These are phyloP conservation scores for Aristolochia californica DNA, from an alignment of 164 flowering plant genomes.

Conservation along the genomic window DNA sequence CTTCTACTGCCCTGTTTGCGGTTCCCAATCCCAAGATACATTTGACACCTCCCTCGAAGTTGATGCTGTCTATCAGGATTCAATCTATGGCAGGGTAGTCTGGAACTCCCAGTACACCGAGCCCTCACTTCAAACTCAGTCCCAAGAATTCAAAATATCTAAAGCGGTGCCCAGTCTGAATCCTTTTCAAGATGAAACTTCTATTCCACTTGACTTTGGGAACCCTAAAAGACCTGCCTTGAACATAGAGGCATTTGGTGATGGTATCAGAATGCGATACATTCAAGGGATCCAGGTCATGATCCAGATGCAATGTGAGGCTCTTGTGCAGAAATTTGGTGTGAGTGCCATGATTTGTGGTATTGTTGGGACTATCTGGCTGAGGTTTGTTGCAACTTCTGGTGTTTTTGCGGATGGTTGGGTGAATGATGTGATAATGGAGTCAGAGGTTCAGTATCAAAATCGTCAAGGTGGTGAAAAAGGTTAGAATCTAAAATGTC, in stretches of 20 bases:
- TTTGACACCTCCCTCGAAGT: constrained; percentile 42
- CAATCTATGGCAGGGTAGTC: not conserved
- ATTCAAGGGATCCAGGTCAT: constrained; percentile 67
- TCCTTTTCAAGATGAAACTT: constrained; percentile 1
- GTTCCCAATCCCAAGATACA: constrained; percentile 45
- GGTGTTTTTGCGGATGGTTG: constrained; percentile 53
- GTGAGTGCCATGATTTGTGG: constrained; percentile 57
- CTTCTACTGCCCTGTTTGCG: constrained; percentile 50
- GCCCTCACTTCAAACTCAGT: constrained; percentile 14
- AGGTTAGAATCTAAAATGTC: not conserved
- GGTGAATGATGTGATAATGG: constrained; percentile 39
- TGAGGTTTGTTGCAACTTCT: constrained; percentile 39
- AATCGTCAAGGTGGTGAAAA: constrained; percentile 19
- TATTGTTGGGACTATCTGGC: constrained; percentile 53
- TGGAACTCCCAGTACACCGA: constrained; percentile 23
- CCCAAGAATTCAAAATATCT: constrained; percentile 17
- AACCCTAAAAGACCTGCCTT: not conserved
- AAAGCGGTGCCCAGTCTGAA: constrained; percentile 9
- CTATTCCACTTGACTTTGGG: not conserved
- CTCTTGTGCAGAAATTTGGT: constrained; percentile 54
- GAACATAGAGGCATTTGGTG: constrained; percentile 28
- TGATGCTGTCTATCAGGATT: constrained; percentile 24
- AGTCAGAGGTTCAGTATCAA: constrained; percentile 37
- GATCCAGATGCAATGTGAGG: constrained; percentile 63
- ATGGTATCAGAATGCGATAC: constrained; percentile 46